Percentiles rank a stretch among this genome's conserved stretches.
Evolutionary conservation across 1,284 basidiomycete species (phyloP).

Genomic region (Papiliotrema flavescens): DNA sequence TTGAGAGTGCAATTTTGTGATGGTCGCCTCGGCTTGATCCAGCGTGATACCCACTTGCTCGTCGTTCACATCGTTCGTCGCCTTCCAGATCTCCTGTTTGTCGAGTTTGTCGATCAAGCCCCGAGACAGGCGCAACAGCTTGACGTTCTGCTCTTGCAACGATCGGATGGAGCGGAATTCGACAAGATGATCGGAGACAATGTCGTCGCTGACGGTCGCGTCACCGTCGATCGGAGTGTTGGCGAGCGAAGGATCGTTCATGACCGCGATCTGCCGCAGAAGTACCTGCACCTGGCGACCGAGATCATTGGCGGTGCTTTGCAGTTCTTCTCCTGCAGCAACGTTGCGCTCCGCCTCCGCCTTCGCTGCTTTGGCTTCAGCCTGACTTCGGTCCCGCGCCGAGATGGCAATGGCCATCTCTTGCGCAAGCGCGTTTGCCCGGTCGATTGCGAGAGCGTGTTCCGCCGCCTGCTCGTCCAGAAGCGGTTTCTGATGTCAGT

Average conservation of each 20-base stretch:
- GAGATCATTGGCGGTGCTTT: conserved; percentile 77
- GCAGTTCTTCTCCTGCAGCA: conserved; percentile 68
- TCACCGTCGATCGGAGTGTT: conserved; percentile 64
- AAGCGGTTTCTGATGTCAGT: conserved; percentile 68
- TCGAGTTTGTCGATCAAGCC: conserved; percentile 76
- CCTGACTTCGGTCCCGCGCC: conserved; percentile 56
- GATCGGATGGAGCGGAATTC: conserved; percentile 76
- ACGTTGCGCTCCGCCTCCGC: conserved; percentile 62
- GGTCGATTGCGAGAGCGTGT: conserved; percentile 71
- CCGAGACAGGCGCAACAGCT: conserved; percentile 75
- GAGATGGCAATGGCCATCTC: conserved; percentile 68
- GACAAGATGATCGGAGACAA: conserved; percentile 87
- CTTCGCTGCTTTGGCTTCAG: conserved; percentile 50
- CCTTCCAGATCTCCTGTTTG: conserved; percentile 65
- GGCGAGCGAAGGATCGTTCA: conserved; percentile 73
- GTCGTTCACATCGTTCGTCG: conserved; percentile 59
- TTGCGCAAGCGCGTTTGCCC: conserved; percentile 71
- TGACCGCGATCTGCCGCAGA: conserved; percentile 71
- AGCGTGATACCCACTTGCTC: conserved; percentile 67
- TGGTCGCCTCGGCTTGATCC: conserved; percentile 78
- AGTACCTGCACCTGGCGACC: conserved; percentile 79
- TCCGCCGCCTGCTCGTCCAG: conserved; percentile 80
- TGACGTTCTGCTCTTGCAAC: conserved; percentile 86
- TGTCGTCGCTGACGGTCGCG: conserved; percentile 55
- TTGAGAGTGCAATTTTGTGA: conserved; percentile 71